phyloP scores from a whole-genome alignment of 768 basidiomycete species.

The Serendipita sp. region DNA sequence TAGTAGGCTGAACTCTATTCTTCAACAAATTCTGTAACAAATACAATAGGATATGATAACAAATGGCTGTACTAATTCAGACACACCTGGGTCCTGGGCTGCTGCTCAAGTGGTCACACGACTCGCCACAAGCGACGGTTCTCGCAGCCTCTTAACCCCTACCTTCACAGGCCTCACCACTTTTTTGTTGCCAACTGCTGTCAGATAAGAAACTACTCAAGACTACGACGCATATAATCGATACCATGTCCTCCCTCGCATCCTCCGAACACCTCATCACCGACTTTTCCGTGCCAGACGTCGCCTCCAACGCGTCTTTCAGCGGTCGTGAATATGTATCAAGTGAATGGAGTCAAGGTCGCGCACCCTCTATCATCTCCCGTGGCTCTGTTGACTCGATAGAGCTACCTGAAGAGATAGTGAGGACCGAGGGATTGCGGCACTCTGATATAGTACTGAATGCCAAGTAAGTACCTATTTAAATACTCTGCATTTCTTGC shows the following conservation, averaged over 20 bases:
- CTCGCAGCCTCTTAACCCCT: background rate
- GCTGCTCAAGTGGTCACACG: background rate
- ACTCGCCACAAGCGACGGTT: background rate
- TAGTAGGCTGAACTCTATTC: too few species aligned
- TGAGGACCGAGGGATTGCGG: constrained; percentile 42
- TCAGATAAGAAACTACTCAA: too few species aligned
- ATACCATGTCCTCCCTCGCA: background rate
- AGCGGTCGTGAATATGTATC: background rate
- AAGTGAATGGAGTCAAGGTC: background rate
- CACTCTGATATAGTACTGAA: constrained; percentile 43
- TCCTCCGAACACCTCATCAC: background rate
- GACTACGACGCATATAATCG: background rate
- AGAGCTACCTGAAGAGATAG: constrained; percentile 21
- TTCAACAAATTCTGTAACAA: too few species aligned
- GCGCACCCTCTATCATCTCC: background rate
- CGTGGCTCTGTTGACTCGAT: background rate
- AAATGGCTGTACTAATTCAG: background rate
- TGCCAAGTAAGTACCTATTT: constrained; percentile 44
- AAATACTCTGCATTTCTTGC: constrained; percentile 8
- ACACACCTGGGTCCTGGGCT: background rate
- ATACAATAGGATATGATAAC: too few species aligned
- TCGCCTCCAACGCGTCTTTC: background rate
- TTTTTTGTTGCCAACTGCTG: too few species aligned
- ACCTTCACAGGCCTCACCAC: background rate
- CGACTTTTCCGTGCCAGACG: background rate